A percentile compares a stretch with the other conserved stretches of the same genome.
Evolutionary conservation across 805 yeast genomes (phyloP).

Genomic region (Alloascoidea hylecoeti): DNA sequence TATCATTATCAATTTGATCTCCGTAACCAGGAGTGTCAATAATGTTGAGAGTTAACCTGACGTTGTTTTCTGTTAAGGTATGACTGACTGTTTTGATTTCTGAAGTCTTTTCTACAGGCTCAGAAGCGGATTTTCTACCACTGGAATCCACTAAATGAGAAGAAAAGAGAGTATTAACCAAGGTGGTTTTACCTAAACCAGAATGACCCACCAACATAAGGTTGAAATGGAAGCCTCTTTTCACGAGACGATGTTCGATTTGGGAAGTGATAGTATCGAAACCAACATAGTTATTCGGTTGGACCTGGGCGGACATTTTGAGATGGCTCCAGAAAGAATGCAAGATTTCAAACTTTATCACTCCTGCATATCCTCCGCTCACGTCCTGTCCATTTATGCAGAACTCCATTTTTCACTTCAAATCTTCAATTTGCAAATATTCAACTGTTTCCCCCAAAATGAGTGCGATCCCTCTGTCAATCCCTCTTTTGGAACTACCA

Average conservation of each 20-base stretch:
- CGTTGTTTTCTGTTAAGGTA: slow-evolving; percentile 66
- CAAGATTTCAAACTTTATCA: too few relatives aligned
- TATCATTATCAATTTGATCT: slow-evolving; percentile 88
- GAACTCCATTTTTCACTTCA: too few relatives aligned
- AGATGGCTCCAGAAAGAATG: too few relatives aligned
- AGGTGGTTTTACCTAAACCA: slow-evolving; percentile 89
- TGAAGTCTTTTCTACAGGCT: slow-evolving; percentile 74
- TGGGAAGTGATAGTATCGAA: slow-evolving; percentile 94
- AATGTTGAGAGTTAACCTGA: slow-evolving; percentile 70
- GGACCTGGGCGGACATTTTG: too few relatives aligned
- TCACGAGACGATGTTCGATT: slow-evolving; percentile 82
- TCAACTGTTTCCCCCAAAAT: slow-evolving; percentile 7
- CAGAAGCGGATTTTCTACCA: slow-evolving; percentile 55
- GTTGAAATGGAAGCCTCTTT: slow-evolving; percentile 89
- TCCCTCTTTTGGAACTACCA: slow-evolving; percentile 6
- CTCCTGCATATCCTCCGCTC: too few relatives aligned
- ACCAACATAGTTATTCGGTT: slow-evolving; percentile 79
- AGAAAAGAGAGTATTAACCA: slow-evolving; percentile 82
- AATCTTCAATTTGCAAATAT: too few relatives aligned
- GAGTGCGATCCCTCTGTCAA: slow-evolving; percentile 5
- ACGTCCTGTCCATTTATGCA: too few relatives aligned
- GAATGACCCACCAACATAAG: slow-evolving; percentile 85
- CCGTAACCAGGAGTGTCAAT: slow-evolving; percentile 98
- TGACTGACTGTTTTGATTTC: slow-evolving; percentile 41
- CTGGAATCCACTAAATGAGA: slow-evolving; percentile 60